phyloP scores from a whole-genome alignment of 257 asterid species.

The Perilla frutescens region DNA sequence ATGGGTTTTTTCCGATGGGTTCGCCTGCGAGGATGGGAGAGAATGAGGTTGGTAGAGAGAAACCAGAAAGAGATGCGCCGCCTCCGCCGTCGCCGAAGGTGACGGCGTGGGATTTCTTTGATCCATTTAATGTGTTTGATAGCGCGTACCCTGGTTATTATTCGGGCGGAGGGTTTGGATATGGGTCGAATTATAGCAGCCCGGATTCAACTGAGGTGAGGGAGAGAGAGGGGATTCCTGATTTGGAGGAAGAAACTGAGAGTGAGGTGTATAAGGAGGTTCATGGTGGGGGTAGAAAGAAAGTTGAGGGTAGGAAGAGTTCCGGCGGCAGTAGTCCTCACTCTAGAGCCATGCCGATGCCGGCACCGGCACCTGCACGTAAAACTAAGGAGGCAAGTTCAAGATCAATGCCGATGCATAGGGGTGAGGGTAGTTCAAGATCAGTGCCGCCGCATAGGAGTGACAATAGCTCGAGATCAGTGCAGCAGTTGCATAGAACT shows the following conservation, averaged over 20 bases:
- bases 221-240: conserved; percentile 97
- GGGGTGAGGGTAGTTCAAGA: conserved; percentile 39
- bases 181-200: conserved; percentile 67
- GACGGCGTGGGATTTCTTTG: conserved; percentile 80
- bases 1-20: conserved; percentile 46
- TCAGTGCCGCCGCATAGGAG: conserved; percentile 45
- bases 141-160: conserved; percentile 50
- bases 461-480: conserved; percentile 41
- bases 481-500: conserved; percentile 46
- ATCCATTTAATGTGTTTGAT: conserved; percentile 70
- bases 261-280: conserved; percentile 57
- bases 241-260: conserved; percentile 96
- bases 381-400: conserved; percentile 37
- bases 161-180: conserved; percentile 47
- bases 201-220: conserved; percentile 95
- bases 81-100: conserved; percentile 91
- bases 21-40: conserved; percentile 33
- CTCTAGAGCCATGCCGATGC: conserved; percentile 37
- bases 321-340: conserved; percentile 45
- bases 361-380: conserved; percentile 31
- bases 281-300: conserved; percentile 44
- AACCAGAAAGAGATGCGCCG: conserved; percentile 62
- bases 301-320: conserved; percentile 39
- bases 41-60: conserved; percentile 44
- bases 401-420: conserved; percentile 48